Evolutionary conservation across 2,329 filamentous ascomycete species (phyloP).

Genomic region (Beauveria medogensis): DNA sequence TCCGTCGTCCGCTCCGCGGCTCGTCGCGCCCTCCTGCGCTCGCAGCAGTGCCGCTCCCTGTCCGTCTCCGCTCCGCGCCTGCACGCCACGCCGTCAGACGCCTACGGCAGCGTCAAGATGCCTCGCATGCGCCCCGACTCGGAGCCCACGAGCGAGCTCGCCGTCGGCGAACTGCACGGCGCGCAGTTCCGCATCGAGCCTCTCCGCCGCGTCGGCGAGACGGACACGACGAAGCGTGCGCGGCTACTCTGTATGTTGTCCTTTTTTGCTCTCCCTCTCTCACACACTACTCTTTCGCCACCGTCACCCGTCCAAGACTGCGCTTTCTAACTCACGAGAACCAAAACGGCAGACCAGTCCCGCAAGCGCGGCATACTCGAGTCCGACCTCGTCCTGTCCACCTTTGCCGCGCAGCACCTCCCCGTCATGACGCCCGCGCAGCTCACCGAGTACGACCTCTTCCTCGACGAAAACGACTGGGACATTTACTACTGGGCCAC

Average conservation of each 20-base stretch:
- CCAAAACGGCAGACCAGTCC: conserved; percentile 65
- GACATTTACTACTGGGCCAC: conserved; percentile 99
- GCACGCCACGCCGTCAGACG: conserved; percentile 13
- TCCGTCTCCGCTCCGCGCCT: conserved; percentile 13
- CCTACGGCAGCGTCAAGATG: conserved; percentile 16
- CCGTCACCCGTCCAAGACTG: no score
- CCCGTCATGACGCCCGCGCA: conserved; percentile 63
- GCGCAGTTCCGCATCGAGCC: conserved; percentile 84
- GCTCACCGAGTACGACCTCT: conserved; percentile 77
- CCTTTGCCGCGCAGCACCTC: conserved; percentile 79
- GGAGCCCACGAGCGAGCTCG: conserved; percentile 47
- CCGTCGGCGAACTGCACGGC: conserved; percentile 80
- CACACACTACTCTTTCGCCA: no score
- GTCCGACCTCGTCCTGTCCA: conserved; percentile 90
- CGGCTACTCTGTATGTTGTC: conserved; percentile 59
- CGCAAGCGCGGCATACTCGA: conserved; percentile 95
- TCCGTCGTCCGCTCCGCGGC: conserved; percentile 16
- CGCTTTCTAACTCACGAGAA: background rate
- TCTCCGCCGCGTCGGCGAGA: conserved; percentile 75
- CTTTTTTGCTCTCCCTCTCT: conserved; percentile 9
- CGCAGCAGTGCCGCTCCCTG: conserved; percentile 16
- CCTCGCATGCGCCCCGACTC: conserved; percentile 19
- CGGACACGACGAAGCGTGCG: conserved; percentile 77
- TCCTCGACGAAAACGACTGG: conserved; percentile 99
- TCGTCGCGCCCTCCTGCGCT: conserved; percentile 7